Evolutionary conservation across 108 stramenopile species (phyloP), one percentile per base, ranked within the genome.

Genomic region (Parmales sp.): DNA sequence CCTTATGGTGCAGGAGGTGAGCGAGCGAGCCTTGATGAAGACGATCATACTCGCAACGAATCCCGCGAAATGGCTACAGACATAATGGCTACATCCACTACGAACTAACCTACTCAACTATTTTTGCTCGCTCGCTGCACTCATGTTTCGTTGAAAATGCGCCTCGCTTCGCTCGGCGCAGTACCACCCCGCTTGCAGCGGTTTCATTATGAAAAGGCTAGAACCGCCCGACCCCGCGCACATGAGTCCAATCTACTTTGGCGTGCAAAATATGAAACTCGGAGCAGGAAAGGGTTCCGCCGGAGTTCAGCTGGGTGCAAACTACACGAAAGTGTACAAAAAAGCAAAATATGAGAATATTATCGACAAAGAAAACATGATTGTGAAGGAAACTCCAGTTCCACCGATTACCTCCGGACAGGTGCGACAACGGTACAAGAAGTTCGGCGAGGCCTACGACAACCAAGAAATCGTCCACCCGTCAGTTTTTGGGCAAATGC

Each of bases 241-340:
- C 54, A 60, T 60, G 31, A 60, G 36, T 34, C 54, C 54, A 11
- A 60, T 60, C 4, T 60, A 60, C 54, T 60, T 60, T 31, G 54
- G 31, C 13, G 36, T 34, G 31, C 54, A 60, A 34, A 34, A 60
- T 34, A 60, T 60, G 54, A 60, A 60, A 34, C 18, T 60, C 31
- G 26, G 0, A 4, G 54, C 13, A 16, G 54, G 54, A 11, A 60
- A 60, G 31, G 20, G 54, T 16, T 13, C 31, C 3, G 54, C 54
- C n/a, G 54, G 54, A 28, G 54, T 60, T 16, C 29, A 60, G 54
- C 54, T 60, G 54, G 54, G 54, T 13, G 11, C 29, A 20, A 34
- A 60, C 54, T 60, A 60, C 54, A n/a, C n/a, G n/a, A 34, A 28
- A 29, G 36, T 34, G 9, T 60, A 26, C 54, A 60, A 60, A 34